Percentiles rank a stretch among this genome's conserved stretches.
Evolutionary conservation across 2,329 filamentous ascomycete genomes (phyloP).

Genomic region (Aspergillus pseudonomiae): DNA sequence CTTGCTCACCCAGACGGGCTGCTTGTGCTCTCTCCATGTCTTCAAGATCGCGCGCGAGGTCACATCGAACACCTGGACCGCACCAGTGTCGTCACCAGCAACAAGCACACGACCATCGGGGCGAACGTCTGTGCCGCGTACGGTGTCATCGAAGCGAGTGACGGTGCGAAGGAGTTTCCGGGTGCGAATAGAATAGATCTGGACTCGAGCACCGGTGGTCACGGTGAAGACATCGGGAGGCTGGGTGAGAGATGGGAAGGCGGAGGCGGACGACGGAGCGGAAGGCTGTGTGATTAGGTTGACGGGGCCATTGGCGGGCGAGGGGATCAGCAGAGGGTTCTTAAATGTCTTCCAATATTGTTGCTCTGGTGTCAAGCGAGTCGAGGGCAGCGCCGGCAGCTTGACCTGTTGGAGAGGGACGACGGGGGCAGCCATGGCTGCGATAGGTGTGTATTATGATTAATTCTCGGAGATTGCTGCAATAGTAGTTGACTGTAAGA

Average conservation of each 20-base stretch:
- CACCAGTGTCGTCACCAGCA: constrained; percentile 87
- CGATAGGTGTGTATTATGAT: not conserved
- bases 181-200: constrained; percentile 90
- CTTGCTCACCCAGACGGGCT: constrained; percentile 87
- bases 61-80: constrained; percentile 94
- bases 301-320: constrained; percentile 84
- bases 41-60: constrained; percentile 87
- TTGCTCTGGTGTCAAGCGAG: constrained; percentile 81
- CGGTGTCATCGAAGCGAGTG: constrained; percentile 88
- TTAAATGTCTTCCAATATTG: constrained; percentile 96
- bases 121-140: constrained; percentile 84
- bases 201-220: constrained; percentile 89
- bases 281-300: constrained; percentile 81
- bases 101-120: constrained; percentile 86
- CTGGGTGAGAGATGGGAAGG: constrained; percentile 49
- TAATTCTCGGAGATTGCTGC: not conserved
- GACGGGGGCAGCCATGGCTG: constrained; percentile 80
- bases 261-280: constrained; percentile 47
- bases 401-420: constrained; percentile 78
- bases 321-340: constrained; percentile 85
- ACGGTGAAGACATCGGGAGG: constrained; percentile 73
- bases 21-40: constrained; percentile 93
- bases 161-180: constrained; percentile 93
- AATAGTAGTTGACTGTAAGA: not conserved
- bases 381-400: constrained; percentile 78